phyloP scores from a whole-genome alignment of 2,329 filamentous ascomycete species.

The Colletotrichum spinosum region DNA sequence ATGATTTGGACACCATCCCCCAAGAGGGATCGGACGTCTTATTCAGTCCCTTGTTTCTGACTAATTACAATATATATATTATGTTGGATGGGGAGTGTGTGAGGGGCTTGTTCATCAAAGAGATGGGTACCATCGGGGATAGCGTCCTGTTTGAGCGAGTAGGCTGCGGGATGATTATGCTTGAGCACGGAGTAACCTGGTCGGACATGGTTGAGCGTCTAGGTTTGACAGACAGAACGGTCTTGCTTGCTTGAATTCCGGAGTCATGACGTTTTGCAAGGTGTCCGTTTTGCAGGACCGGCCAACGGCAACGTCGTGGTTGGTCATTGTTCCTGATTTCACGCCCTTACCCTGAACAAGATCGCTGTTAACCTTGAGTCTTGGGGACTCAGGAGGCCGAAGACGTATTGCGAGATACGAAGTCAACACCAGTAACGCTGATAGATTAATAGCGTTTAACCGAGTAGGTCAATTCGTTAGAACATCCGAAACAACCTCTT shows the following conservation, averaged over 20 bases:
- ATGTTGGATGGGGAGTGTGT: not conserved
- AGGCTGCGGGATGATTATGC: not conserved
- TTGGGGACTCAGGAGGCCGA: too few relatives aligned
- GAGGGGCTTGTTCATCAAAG: not conserved
- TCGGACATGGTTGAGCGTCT: not conserved
- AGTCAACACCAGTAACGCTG: too few relatives aligned
- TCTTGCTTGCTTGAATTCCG: not conserved
- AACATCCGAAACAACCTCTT: too few relatives aligned
- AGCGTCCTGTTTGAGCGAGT: not conserved
- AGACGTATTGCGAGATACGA: too few relatives aligned
- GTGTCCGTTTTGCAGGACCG: too few relatives aligned
- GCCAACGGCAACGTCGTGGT: too few relatives aligned
- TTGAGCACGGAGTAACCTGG: not conserved
- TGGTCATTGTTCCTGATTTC: too few relatives aligned
- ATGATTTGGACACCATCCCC: not conserved
- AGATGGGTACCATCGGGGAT: not conserved
- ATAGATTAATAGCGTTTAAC: too few relatives aligned
- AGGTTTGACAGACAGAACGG: not conserved
- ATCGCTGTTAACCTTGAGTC: too few relatives aligned
- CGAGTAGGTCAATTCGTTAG: too few relatives aligned
- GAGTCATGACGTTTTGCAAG: too few relatives aligned
- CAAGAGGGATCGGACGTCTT: not conserved
- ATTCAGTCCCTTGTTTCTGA: not conserved
- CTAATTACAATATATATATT: not conserved
- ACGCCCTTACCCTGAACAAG: too few relatives aligned